Base-by-base conservation (phyloP, 1,284 basidiomycete species). In the Tilletia setariae region DNA sequence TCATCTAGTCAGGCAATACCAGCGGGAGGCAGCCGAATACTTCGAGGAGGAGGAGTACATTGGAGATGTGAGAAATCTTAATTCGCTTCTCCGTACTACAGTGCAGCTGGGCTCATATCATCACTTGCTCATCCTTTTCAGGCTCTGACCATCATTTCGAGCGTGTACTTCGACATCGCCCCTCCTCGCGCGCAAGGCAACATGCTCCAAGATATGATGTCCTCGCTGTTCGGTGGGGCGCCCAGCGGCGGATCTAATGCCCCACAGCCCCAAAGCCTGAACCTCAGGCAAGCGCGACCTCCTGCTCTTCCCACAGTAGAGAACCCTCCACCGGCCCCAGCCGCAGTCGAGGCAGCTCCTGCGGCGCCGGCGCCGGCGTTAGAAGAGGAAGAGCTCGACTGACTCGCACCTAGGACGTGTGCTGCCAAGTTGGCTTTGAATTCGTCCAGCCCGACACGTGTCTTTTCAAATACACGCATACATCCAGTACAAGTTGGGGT, bases 201-300 rank as follows among this genome's bases (percentile, higher is more conserved):
- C 46, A 65, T 65, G 64, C 64, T 63, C 9, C 40, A 21, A 21
- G 64, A 65, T 32, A 65, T 49, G 64, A 65, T 65, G 44, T 63
- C 62, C 28, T 63, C 62, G 1, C 40, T 63, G 11, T 44, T 63
- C 15, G 62, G 61, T 43, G 35, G 35, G 11, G 35, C 35, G 11
- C 35, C 35, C 35, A 40, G 46, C 46, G 51, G 51, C 25, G 51
- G 51, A 9, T 19, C n/a, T 6, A 7, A 6, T 7, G 21, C n/a
- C 7, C 16, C 51, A 2, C 19, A 56, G 25, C 51, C 51, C 13
- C 13, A 19, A 6, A 56, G n/a, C 19, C 21, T 56, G 13, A 28
- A 19, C 13, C 51, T 56, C 21, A 56, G 25, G 28, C 15, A 11
- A n/a, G 56, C 56, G 16, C 19, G 32, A 13, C 13, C 16, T 9